These are phyloP conservation scores for Calonectria leucothoes DNA, from an alignment of 2,329 filamentous ascomycete genomes.

Conservation along the genomic window DNA sequence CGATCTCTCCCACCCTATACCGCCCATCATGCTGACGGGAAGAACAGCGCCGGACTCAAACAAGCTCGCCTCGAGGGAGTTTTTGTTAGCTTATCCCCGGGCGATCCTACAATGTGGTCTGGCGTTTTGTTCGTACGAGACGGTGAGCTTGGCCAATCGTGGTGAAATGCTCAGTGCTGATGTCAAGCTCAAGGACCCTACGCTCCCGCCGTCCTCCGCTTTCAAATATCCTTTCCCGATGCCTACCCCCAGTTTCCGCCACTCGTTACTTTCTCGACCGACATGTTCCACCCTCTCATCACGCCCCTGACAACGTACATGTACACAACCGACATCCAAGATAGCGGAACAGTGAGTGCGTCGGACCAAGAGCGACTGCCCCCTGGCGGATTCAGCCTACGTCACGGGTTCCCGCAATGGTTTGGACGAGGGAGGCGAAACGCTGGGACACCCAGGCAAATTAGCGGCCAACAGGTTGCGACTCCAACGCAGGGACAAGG, in stretches of 20 bases:
- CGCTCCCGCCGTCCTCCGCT: constrained; percentile 85
- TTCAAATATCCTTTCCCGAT: constrained; percentile 88
- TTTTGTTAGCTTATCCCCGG: constrained; percentile 86
- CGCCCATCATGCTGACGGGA: constrained; percentile 41
- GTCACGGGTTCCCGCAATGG: constrained; percentile 92
- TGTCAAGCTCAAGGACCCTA: constrained; percentile 77
- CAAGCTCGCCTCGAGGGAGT: constrained; percentile 86
- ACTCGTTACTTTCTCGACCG: constrained; percentile 87
- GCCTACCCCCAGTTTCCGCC: constrained; percentile 84
- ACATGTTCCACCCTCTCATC: constrained; percentile 95
- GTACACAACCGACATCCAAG: constrained; percentile 83
- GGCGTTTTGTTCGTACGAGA: constrained; percentile 92
- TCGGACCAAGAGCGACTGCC: constrained; percentile 85
- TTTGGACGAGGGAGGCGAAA: constrained; percentile 72
- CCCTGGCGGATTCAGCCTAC: constrained; percentile 89
- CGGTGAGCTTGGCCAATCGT: constrained; percentile 64
- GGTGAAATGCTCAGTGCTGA: neutral
- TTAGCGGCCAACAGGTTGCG: constrained; percentile 52
- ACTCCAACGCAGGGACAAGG: constrained; percentile 40
- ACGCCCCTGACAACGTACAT: constrained; percentile 95
- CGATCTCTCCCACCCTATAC: neutral
- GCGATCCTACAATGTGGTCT: constrained; percentile 85
- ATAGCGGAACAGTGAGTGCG: constrained; percentile 82
- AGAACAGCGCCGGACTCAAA: constrained; percentile 78
- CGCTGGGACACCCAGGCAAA: constrained; percentile 51